phyloP scores from a whole-genome alignment of 2,329 filamentous ascomycete genomes.

The Trichophaea hybrida region DNA sequence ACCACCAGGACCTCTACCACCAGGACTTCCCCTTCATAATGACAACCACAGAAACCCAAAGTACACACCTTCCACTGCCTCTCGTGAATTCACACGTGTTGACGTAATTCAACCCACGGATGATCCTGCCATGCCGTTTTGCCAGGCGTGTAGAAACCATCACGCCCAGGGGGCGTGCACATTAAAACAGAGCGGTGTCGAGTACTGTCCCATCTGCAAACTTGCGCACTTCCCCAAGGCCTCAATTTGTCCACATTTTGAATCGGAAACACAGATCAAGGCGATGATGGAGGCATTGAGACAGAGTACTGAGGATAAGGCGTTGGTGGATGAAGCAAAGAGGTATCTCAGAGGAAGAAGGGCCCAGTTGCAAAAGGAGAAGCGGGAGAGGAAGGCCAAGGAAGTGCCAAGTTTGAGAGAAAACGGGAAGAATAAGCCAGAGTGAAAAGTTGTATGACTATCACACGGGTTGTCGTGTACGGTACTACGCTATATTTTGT shows the following conservation, averaged over 20 bases:
- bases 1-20: not conserved
- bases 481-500: no score
- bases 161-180: constrained; percentile 47
- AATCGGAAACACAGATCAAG: constrained; percentile 47
- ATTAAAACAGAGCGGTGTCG: constrained; percentile 44
- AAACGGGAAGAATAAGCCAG: not conserved
- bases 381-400: not conserved
- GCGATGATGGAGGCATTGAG: constrained; percentile 41
- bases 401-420: not conserved
- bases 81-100: constrained; percentile 34
- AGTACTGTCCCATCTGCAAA: constrained; percentile 51
- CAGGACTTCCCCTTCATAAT: not conserved
- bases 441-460: not conserved
- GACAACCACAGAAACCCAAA: constrained; percentile 2
- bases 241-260: constrained; percentile 47
- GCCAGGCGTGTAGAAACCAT: constrained; percentile 40
- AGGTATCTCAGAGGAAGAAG: not conserved
- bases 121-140: constrained; percentile 28
- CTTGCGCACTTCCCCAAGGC: constrained; percentile 44
- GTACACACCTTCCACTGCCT: constrained; percentile 33
- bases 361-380: not conserved
- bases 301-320: not conserved
- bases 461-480: no score
- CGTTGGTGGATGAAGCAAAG: not conserved
- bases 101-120: not conserved